A percentile compares a stretch with the other conserved stretches of the same genome.
These are phyloP conservation scores for Sarocladium brachiariae DNA, from an alignment of 2,329 filamentous ascomycete species.

Conservation along the genomic window DNA sequence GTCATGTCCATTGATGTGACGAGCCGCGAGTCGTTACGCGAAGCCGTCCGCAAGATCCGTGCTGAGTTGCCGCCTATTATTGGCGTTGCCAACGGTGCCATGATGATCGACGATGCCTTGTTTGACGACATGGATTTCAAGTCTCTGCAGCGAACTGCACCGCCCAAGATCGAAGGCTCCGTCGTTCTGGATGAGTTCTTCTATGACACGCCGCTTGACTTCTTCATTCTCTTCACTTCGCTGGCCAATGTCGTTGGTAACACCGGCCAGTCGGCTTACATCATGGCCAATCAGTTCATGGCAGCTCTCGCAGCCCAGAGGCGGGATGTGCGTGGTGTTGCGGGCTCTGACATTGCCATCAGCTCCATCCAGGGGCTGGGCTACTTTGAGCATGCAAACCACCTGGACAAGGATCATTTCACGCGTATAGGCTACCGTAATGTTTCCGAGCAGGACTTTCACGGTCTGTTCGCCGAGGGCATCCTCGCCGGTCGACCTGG, in stretches of 20 bases:
- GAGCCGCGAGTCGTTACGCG: background rate
- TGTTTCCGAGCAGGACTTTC: background rate
- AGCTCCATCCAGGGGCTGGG: slow-evolving; percentile 23
- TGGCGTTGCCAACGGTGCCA: background rate
- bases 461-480: background rate
- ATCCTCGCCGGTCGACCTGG: background rate
- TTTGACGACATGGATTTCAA: background rate
- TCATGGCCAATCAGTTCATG: slow-evolving; percentile 36
- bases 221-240: slow-evolving; percentile 28
- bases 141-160: background rate
- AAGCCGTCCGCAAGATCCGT: background rate
- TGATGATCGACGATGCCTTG: background rate
- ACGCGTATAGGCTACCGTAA: slow-evolving; percentile 27
- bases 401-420: slow-evolving; percentile 5
- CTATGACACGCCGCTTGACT: slow-evolving; percentile 21
- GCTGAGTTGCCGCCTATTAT: background rate
- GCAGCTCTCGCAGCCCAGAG: slow-evolving; percentile 25
- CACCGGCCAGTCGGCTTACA: slow-evolving; percentile 34
- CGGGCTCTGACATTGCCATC: background rate
- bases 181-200: slow-evolving; percentile 22
- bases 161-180: slow-evolving; percentile 12
- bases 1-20: background rate
- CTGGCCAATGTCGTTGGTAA: slow-evolving; percentile 18
- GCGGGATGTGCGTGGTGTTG: slow-evolving; percentile 9
- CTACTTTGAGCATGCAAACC: slow-evolving; percentile 18